phyloP scores from a whole-genome alignment of 768 basidiomycete species.

The Dacryopinax primogenitus region DNA sequence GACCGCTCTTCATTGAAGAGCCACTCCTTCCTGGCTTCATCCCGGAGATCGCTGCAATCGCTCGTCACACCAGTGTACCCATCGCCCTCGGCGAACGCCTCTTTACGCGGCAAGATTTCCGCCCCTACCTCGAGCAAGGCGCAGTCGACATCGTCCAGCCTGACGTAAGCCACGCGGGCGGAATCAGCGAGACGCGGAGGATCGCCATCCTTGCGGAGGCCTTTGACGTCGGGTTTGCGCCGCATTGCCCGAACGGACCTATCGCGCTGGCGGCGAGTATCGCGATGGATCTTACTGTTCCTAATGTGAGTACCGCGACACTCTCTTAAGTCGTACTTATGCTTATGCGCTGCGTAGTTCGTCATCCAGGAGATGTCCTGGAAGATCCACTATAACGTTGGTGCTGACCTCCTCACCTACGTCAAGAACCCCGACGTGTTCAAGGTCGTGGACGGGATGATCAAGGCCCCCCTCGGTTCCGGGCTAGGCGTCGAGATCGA shows the following conservation, averaged over 20 bases:
- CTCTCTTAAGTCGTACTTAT: not conserved
- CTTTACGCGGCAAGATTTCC: slow-evolving; percentile 48
- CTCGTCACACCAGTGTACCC: slow-evolving; percentile 42
- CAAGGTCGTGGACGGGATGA: slow-evolving; percentile 39
- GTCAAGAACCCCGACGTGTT: slow-evolving; percentile 38
- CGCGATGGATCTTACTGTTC: slow-evolving; percentile 45
- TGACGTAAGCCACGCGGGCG: slow-evolving; percentile 50
- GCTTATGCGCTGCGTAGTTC: slow-evolving; percentile 25
- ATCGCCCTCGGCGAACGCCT: slow-evolving; percentile 55
- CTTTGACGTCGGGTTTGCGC: slow-evolving; percentile 57
- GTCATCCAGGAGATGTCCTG: slow-evolving; percentile 56
- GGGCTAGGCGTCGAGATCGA: slow-evolving; percentile 53
- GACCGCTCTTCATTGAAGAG: slow-evolving; percentile 54
- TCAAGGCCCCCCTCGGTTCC: slow-evolving; percentile 38
- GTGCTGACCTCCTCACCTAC: slow-evolving; percentile 50
- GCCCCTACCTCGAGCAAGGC: slow-evolving; percentile 50
- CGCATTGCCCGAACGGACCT: slow-evolving; percentile 60
- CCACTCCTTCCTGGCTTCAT: slow-evolving; percentile 49
- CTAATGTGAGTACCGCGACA: slow-evolving; percentile 36
- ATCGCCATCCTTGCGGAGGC: slow-evolving; percentile 49
- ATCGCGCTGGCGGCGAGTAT: slow-evolving; percentile 60
- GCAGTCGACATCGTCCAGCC: slow-evolving; percentile 59
- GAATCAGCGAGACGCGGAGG: slow-evolving; percentile 45
- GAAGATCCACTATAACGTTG: slow-evolving; percentile 30
- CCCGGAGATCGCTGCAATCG: slow-evolving; percentile 48